phyloP scores from a whole-genome alignment of 257 asterid species.

The Linderniella brevidens region DNA sequence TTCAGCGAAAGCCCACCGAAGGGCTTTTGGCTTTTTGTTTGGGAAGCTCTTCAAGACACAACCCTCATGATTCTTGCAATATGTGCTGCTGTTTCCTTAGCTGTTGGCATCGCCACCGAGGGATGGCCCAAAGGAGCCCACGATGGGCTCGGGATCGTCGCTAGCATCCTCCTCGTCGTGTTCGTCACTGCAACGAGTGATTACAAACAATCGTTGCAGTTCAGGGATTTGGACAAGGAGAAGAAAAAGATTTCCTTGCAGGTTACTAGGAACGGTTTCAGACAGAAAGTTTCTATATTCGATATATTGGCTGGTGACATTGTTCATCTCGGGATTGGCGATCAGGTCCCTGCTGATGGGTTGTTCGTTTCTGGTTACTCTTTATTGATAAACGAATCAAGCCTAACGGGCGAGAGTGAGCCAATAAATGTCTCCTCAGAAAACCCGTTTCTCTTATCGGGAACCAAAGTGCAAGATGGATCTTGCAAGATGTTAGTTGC shows the following conservation, averaged over 20 bases:
- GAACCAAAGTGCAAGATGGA: constrained; percentile 84
- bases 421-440: constrained; percentile 48
- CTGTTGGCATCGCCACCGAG: constrained; percentile 74
- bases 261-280: constrained; percentile 72
- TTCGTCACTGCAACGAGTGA: constrained; percentile 86
- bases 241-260: constrained; percentile 70
- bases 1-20: constrained; percentile 62
- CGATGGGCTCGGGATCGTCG: constrained; percentile 85
- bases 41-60: constrained; percentile 94
- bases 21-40: constrained; percentile 72
- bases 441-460: constrained; percentile 75
- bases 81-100: constrained; percentile 60
- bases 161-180: constrained; percentile 76
- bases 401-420: constrained; percentile 84
- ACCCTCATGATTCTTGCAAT: constrained; percentile 84
- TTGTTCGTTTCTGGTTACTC: constrained; percentile 64
- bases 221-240: constrained; percentile 82
- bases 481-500: constrained; percentile 82
- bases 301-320: constrained; percentile 74
- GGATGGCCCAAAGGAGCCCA: constrained; percentile 95
- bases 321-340: constrained; percentile 78
- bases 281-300: constrained; percentile 63
- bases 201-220: constrained; percentile 66
- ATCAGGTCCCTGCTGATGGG: constrained; percentile 93
- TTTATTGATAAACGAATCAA: constrained; percentile 58